Base-by-base conservation (phyloP, 108 stramenopile species). In the Cyclotella choctawhatcheeana region DNA sequence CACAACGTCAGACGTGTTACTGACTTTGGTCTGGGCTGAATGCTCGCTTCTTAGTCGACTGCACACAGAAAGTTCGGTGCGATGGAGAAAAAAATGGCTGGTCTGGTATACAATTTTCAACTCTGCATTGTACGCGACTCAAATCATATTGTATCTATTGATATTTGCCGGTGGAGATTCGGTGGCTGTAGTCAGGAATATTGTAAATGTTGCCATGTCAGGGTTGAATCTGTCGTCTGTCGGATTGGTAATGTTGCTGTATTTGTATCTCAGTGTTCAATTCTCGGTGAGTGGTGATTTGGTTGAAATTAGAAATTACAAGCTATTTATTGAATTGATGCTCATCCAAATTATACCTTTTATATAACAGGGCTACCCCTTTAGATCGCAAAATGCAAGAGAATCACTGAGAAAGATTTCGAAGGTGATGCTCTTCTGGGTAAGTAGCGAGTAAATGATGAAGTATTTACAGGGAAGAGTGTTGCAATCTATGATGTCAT, bases 1-100 rank as follows among this genome's bases (percentile, higher is more conserved):
- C n/a, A n/a, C n/a, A n/a, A n/a, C n/a, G n/a, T n/a, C n/a, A n/a
- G n/a, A n/a, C n/a, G 86, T 92, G 0, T 75, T 96, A 8, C 81
- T 94, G 37, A 87, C 89, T 0, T 64, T 96, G 17, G 93, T 94
- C 10, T 94, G 92, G 92, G 91, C 92, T 1, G 95, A 96, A 59
- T 86, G 89, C 51, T 89, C 85, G 30, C 67, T 96, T n/a, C 44
- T 93, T 58, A 82, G 85, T 61, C 81, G 93, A 27, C 73, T 88
- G 21, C 93, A 94, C 56, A 87, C 86, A 0, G 82, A 85, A 53
- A 67, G 58, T 29, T 51, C 71, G 0, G 75, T 62, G 17, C 24
- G 54, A 20, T 89, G 89, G 89, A 85, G 86, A 50, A 74, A 81
- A n/a, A 64, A 67, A 48, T 88, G 88, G 68, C 61, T 94, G 51